These are phyloP conservation scores for Orbilia javanica DNA, from an alignment of 2,329 filamentous ascomycete genomes.

Conservation along the genomic window DNA sequence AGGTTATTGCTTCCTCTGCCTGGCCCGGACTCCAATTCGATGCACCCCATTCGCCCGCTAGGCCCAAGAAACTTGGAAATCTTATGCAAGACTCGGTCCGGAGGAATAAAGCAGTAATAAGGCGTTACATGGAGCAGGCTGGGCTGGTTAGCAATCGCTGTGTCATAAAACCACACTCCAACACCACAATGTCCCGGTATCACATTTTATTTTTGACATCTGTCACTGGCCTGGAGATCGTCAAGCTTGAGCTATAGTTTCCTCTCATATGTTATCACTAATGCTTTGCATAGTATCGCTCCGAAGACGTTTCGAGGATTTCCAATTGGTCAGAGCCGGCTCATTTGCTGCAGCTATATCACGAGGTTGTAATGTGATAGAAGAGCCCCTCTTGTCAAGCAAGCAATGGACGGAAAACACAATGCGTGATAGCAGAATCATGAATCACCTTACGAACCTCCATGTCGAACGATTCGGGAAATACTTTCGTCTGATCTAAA, in stretches of 20 bases:
- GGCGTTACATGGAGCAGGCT: slow-evolving; percentile 3
- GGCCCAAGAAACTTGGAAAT: slow-evolving; percentile 7
- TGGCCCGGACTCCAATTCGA: neutral
- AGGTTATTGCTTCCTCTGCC: slow-evolving; percentile 15
- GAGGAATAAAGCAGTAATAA: slow-evolving; percentile 3
- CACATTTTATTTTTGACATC: slow-evolving; percentile 26
- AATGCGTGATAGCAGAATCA: slow-evolving; percentile 3
- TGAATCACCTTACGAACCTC: neutral
- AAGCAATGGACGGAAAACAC: neutral
- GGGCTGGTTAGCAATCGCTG: neutral
- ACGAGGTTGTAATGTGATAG: slow-evolving; percentile 26
- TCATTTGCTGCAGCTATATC: slow-evolving; percentile 21
- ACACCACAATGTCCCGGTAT: slow-evolving; percentile 20
- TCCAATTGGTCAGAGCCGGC: slow-evolving; percentile 4
- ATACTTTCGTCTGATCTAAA: slow-evolving; percentile 38
- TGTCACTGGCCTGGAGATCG: neutral
- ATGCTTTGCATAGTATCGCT: slow-evolving; percentile 31
- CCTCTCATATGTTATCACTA: slow-evolving; percentile 37
- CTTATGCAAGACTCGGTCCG: slow-evolving; percentile 40
- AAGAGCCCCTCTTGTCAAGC: slow-evolving; percentile 3
- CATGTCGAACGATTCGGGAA: neutral
- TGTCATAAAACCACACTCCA: slow-evolving; percentile 39
- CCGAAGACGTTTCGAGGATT: slow-evolving; percentile 2
- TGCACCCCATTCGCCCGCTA: slow-evolving; percentile 32
- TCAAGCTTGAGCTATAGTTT: slow-evolving; percentile 13